phyloP scores from a whole-genome alignment of 441 rosid species.

The Kokia cookei region DNA sequence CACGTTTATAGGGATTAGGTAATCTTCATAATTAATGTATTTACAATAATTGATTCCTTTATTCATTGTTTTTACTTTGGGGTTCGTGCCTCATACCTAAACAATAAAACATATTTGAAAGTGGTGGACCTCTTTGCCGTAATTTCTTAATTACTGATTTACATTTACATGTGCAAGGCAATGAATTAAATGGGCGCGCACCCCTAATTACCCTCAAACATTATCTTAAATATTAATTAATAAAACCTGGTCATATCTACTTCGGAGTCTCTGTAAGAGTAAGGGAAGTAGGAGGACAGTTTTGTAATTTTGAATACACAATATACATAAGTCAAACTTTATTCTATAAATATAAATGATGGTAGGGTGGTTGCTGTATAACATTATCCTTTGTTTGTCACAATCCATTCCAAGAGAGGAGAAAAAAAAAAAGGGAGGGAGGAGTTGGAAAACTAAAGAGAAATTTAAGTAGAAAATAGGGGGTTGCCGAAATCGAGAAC shows the following conservation, averaged over 20 bases:
- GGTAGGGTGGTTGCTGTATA: conserved; percentile 21
- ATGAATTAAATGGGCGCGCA: not conserved
- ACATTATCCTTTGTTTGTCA: conserved; percentile 3
- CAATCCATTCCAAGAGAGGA: not conserved
- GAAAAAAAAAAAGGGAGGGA: not conserved
- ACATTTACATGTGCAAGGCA: not conserved
- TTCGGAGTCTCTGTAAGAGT: not conserved
- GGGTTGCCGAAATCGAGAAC: not conserved
- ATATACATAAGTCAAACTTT: not conserved
- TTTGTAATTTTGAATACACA: conserved; percentile 12
- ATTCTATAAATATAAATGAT: not conserved
- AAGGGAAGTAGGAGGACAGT: conserved; percentile 4
- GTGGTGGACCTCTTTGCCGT: no score
- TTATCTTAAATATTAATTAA: not conserved
- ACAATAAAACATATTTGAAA: not conserved
- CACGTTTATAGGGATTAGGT: not conserved
- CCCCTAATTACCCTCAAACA: not conserved
- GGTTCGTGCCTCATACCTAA: not conserved
- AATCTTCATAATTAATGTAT: not conserved
- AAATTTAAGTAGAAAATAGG: no score
- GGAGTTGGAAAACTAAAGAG: not conserved
- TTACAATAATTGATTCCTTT: not conserved
- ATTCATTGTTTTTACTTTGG: not conserved
- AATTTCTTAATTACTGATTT: not conserved
- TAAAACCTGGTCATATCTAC: not conserved